Conservation (phyloP, 805 yeast genomes). For the Hermanozyma aechmeae region DNA sequence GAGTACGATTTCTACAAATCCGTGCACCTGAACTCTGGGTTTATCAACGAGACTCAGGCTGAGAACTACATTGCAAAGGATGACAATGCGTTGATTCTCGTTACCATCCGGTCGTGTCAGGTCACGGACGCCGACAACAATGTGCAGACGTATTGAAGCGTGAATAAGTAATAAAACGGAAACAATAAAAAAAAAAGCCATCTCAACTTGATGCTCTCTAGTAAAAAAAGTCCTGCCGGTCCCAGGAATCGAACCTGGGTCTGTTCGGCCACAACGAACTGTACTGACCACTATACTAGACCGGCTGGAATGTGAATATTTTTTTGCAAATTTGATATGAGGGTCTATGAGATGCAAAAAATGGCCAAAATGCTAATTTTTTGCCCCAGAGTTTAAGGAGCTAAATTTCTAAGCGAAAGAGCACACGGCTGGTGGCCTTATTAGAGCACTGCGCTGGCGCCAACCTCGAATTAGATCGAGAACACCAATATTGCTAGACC, state of each 20-base stretch:
- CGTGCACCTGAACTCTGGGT: constrained; percentile 51
- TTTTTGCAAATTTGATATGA: no score
- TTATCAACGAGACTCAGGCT: constrained; percentile 63
- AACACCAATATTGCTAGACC: no score
- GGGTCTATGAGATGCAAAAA: no score
- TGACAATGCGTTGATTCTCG: constrained; percentile 56
- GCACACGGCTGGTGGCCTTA: no score
- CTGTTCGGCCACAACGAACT: constrained; percentile 66
- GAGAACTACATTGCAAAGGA: constrained; percentile 33
- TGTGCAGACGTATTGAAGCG: constrained; percentile 29
- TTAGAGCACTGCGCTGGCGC: no score
- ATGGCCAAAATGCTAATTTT: no score
- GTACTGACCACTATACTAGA: constrained; percentile 64
- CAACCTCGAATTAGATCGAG: no score
- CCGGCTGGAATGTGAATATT: no score
- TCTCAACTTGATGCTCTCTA: no score
- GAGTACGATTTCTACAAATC: constrained; percentile 54
- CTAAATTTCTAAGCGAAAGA: no score
- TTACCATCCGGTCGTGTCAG: constrained; percentile 57
- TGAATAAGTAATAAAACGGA: background rate
- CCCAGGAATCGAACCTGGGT: constrained; percentile 72
- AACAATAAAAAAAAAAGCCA: background rate
- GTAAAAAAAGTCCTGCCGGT: no score
- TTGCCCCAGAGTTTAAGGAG: no score
- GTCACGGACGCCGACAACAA: constrained; percentile 74